A percentile compares a stretch with the other conserved stretches of the same genome.
phyloP scores from a whole-genome alignment of 2,329 filamentous ascomycete genomes.

The Fusarium albidum region DNA sequence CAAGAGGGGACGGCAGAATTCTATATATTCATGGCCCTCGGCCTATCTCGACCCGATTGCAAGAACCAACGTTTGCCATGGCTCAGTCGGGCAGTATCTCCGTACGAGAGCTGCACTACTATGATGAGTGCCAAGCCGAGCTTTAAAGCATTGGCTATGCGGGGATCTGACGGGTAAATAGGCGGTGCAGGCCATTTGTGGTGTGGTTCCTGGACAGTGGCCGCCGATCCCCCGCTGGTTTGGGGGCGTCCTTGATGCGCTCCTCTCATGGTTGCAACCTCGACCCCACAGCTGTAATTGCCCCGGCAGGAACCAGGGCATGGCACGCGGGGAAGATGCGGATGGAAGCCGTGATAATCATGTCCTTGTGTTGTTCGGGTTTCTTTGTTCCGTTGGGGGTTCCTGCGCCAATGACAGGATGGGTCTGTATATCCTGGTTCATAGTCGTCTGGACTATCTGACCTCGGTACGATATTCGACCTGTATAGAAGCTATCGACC shows the following conservation, averaged over 20 bases:
- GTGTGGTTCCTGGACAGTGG: constrained; percentile 1
- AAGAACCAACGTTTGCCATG: neutral
- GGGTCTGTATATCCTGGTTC: no score
- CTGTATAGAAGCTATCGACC: no score
- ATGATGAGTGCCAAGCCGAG: neutral
- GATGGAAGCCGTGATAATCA: constrained; percentile 24
- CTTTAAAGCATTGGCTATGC: neutral
- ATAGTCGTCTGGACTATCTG: no score
- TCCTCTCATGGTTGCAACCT: neutral
- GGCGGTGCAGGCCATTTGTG: constrained; percentile 6
- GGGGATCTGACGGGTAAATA: constrained; percentile 15
- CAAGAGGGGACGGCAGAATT: neutral
- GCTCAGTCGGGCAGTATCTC: constrained; percentile 8
- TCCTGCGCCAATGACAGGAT: no score
- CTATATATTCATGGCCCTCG: constrained; percentile 16
- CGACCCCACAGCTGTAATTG: constrained; percentile 4
- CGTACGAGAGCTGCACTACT: neutral
- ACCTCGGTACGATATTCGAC: no score
- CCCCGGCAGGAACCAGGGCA: neutral
- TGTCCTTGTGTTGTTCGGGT: neutral
- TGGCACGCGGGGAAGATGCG: constrained; percentile 5
- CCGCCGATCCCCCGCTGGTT: constrained; percentile 30
- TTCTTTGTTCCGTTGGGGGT: constrained; percentile 1
- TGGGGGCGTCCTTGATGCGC: constrained; percentile 27
- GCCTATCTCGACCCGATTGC: constrained; percentile 21